A percentile compares a stretch with the other conserved stretches of the same genome.
Conservation (phyloP, 768 basidiomycete genomes). For the Tylopilus subfusipes region DNA sequence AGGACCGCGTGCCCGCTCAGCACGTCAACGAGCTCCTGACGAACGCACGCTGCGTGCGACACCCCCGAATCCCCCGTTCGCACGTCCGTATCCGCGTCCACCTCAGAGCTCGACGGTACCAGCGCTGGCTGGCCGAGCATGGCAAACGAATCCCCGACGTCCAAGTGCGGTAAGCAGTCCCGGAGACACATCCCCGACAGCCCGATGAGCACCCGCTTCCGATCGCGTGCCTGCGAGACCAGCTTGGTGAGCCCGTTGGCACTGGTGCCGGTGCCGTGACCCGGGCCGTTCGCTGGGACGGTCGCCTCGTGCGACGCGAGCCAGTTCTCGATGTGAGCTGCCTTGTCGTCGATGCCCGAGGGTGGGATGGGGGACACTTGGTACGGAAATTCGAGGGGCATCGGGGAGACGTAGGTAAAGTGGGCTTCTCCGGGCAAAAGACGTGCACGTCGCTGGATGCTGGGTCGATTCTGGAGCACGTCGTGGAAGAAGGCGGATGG, state of each 20-base stretch:
- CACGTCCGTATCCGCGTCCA: constrained; percentile 34
- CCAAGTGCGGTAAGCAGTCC: constrained; percentile 80
- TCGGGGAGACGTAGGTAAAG: constrained; percentile 79
- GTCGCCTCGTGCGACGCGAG: constrained; percentile 62
- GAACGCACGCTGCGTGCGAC: constrained; percentile 39
- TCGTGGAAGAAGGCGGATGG: constrained; percentile 49
- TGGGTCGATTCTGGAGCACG: constrained; percentile 50
- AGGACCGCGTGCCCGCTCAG: constrained; percentile 75
- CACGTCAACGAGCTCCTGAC: constrained; percentile 76
- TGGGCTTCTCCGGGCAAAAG: constrained; percentile 57
- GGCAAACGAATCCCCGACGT: constrained; percentile 80
- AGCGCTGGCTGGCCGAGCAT: constrained; percentile 62
- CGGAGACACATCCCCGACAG: constrained; percentile 63
- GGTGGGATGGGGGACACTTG: constrained; percentile 55
- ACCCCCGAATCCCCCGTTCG: background rate
- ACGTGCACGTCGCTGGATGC: constrained; percentile 66
- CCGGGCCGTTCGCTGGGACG: constrained; percentile 20
- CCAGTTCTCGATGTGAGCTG: constrained; percentile 73
- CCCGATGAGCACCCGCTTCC: constrained; percentile 61
- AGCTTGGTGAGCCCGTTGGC: constrained; percentile 42
- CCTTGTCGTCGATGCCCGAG: constrained; percentile 50
- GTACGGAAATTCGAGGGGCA: constrained; percentile 82
- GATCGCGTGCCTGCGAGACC: constrained; percentile 46
- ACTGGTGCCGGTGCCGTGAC: background rate
- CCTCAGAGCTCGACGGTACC: constrained; percentile 24